A percentile compares a stretch with the other conserved stretches of the same genome.
Conservation (phyloP, 495 filamentous ascomycete species). For the Penicillium soppii region DNA sequence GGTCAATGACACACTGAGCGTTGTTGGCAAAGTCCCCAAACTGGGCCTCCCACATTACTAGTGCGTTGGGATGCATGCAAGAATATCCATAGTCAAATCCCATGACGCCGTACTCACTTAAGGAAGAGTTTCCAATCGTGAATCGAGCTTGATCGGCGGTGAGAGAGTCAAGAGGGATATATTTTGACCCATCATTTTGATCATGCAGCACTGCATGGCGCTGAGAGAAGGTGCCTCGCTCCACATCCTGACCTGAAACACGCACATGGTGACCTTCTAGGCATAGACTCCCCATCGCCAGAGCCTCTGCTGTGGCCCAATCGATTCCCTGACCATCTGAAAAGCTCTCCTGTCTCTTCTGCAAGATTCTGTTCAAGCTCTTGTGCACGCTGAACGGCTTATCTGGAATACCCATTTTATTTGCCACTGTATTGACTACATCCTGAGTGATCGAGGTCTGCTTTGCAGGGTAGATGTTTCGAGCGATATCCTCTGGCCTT, state of each 20-base stretch:
- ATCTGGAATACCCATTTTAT: neutral
- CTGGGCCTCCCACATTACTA: constrained; percentile 99
- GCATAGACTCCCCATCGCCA: constrained; percentile 89
- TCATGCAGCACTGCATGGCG: constrained; percentile 96
- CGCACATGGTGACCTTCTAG: constrained; percentile 93
- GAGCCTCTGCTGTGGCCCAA: constrained; percentile 94
- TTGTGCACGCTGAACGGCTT: constrained; percentile 73
- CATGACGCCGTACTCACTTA: constrained; percentile 93
- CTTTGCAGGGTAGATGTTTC: neutral
- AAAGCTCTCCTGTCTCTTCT: constrained; percentile 86
- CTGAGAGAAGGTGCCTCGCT: constrained; percentile 99
- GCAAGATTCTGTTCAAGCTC: constrained; percentile 93
- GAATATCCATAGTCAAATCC: constrained; percentile 98
- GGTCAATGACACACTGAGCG: constrained; percentile 97
- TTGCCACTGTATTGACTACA: neutral
- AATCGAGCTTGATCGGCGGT: constrained; percentile 88
- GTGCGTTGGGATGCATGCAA: constrained; percentile 88
- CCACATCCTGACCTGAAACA: constrained; percentile 98
- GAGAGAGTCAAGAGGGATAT: constrained; percentile 87
- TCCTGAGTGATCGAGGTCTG: neutral
- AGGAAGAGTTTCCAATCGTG: constrained; percentile 93
- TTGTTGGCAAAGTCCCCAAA: constrained; percentile 99
- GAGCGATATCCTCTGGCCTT: neutral
- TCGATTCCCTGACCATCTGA: constrained; percentile 92
- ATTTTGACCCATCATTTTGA: constrained; percentile 87